Percentiles rank a stretch among this genome's conserved stretches.
phyloP scores from a whole-genome alignment of 2,329 filamentous ascomycete genomes.

The Colletotrichum shisoi region DNA sequence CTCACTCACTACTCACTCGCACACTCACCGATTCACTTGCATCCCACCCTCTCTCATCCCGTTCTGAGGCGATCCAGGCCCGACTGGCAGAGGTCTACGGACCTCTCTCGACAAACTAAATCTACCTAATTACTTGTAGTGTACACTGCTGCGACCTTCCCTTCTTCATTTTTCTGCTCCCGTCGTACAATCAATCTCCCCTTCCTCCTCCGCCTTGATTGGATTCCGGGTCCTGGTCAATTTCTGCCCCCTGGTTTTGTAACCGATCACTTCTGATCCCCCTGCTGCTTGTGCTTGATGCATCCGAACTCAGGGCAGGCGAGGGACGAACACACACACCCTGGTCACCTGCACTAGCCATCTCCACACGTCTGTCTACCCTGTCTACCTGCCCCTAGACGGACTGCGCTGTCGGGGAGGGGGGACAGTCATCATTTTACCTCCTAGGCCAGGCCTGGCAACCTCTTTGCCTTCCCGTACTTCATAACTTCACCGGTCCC shows the following conservation, averaged over 20 bases:
- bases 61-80: slow-evolving; percentile 10
- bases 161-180: slow-evolving; percentile 17
- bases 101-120: neutral
- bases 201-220: slow-evolving; percentile 28
- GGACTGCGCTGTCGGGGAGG: slow-evolving; percentile 13
- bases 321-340: slow-evolving; percentile 37
- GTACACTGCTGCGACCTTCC: neutral
- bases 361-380: slow-evolving; percentile 39
- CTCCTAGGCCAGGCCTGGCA: slow-evolving; percentile 29
- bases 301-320: slow-evolving; percentile 37
- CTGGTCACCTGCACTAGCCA: slow-evolving; percentile 36
- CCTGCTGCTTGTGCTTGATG: slow-evolving; percentile 35
- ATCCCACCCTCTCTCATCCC: neutral
- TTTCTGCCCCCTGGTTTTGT: slow-evolving; percentile 30
- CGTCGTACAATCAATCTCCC: slow-evolving; percentile 18
- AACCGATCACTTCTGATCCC: slow-evolving; percentile 35
- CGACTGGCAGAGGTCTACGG: neutral
- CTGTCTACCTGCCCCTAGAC: slow-evolving; percentile 22
- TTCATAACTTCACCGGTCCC: slow-evolving; percentile 39
- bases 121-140: neutral
- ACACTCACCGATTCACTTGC: neutral
- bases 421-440: slow-evolving; percentile 36
- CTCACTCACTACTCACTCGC: neutral
- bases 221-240: slow-evolving; percentile 31
- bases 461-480: slow-evolving; percentile 34